Evolutionary conservation across 2,329 filamentous ascomycete genomes (phyloP).

Genomic region (Talaromyces atroroseus): DNA sequence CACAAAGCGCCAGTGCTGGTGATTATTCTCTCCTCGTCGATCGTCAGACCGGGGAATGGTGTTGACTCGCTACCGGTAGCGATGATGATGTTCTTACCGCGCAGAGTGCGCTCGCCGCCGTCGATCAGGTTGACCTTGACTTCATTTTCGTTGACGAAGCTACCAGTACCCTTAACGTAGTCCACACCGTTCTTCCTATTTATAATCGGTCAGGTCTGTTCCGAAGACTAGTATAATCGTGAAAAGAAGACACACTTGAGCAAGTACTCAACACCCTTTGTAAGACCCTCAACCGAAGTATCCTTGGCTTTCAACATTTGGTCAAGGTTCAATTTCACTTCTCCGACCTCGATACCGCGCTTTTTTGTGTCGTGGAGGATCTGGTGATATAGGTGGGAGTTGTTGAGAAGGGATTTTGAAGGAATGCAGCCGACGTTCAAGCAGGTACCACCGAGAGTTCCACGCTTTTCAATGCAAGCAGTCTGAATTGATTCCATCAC

Average conservation of each 20-base stretch:
- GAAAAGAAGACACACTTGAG: slow-evolving; percentile 56
- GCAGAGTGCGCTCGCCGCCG: slow-evolving; percentile 80
- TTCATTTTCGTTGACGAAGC: slow-evolving; percentile 84
- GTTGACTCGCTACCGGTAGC: slow-evolving; percentile 93
- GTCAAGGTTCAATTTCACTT: slow-evolving; percentile 90
- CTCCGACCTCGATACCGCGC: slow-evolving; percentile 93
- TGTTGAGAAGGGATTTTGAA: slow-evolving; percentile 98
- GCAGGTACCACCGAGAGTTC: slow-evolving; percentile 90
- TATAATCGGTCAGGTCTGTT: background rate
- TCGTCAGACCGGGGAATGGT: slow-evolving; percentile 89
- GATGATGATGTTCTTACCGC: slow-evolving; percentile 96
- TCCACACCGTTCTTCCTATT: slow-evolving; percentile 86
- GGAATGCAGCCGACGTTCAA: slow-evolving; percentile 99
- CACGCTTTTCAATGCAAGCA: slow-evolving; percentile 97
- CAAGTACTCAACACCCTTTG: slow-evolving; percentile 95
- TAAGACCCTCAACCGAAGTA: slow-evolving; percentile 76
- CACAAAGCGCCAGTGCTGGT: slow-evolving; percentile 88
- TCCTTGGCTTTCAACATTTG: slow-evolving; percentile 99
- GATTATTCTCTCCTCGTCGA: slow-evolving; percentile 96
- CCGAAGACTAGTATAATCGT: background rate
- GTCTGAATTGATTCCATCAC: slow-evolving; percentile 52
- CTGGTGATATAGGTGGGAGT: slow-evolving; percentile 97
- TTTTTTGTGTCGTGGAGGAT: slow-evolving; percentile 95
- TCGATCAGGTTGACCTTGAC: slow-evolving; percentile 86
- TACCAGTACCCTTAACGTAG: slow-evolving; percentile 89